Percentiles rank a stretch among this genome's conserved stretches.
These are phyloP conservation scores for Diaporthe amygdali DNA, from an alignment of 2,329 filamentous ascomycete species.

Conservation along the genomic window DNA sequence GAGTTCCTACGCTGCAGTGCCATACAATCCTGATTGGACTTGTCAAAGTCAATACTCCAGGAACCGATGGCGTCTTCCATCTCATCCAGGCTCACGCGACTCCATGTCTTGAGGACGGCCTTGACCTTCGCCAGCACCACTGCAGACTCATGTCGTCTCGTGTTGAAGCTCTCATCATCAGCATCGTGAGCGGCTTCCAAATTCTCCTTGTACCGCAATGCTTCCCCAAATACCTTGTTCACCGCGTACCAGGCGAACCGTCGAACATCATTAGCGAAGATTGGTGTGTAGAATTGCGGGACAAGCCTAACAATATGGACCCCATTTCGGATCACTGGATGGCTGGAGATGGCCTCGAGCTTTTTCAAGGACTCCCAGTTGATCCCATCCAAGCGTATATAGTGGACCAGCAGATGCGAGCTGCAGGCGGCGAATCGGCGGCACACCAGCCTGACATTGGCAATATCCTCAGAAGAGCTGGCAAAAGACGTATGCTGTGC, in stretches of 20 bases:
- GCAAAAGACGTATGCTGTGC: neutral
- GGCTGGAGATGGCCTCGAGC: constrained; percentile 17
- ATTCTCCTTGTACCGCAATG: neutral
- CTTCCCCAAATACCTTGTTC: neutral
- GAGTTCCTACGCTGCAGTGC: neutral
- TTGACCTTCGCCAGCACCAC: constrained; percentile 2
- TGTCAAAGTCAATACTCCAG: neutral
- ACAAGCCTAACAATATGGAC: constrained; percentile 1
- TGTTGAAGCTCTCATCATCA: neutral
- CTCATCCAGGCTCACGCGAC: neutral
- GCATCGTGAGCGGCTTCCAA: neutral
- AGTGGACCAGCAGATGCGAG: constrained; percentile 18
- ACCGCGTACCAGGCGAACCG: constrained; percentile 15
- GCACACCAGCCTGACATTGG: constrained; percentile 17
- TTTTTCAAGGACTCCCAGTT: constrained; percentile 2
- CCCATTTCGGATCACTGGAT: constrained; percentile 15
- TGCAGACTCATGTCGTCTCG: neutral
- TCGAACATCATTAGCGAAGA: neutral
- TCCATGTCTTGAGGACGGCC: constrained; percentile 14
- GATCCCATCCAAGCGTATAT: constrained; percentile 11
- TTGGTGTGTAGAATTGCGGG: neutral
- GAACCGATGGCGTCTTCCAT: neutral
- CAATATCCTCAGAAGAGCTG: constrained; percentile 11
- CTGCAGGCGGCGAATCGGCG: constrained; percentile 15
- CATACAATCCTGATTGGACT: constrained; percentile 3